A percentile compares a stretch with the other conserved stretches of the same genome.
Evolutionary conservation across 2,329 filamentous ascomycete genomes (phyloP).

Genomic region (Aspergillus pseudotamarii): DNA sequence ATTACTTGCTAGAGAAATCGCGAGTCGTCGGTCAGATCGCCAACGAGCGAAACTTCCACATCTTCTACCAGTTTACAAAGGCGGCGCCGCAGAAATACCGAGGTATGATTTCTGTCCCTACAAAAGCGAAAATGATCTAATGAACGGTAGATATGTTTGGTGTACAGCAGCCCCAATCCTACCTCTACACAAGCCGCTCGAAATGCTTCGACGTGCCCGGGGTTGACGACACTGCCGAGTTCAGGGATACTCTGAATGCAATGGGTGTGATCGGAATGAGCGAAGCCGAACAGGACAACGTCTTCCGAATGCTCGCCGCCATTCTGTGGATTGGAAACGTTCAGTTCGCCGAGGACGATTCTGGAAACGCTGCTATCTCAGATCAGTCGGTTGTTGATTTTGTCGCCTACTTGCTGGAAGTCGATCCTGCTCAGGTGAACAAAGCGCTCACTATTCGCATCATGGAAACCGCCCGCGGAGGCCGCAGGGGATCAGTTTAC

Average conservation of each 20-base stretch:
- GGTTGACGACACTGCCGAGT: constrained; percentile 89
- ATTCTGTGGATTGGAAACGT: constrained; percentile 96
- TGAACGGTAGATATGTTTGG: constrained; percentile 71
- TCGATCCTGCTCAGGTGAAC: constrained; percentile 76
- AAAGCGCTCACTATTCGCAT: constrained; percentile 88
- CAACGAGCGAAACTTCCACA: constrained; percentile 98
- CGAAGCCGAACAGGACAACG: constrained; percentile 88
- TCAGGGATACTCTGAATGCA: constrained; percentile 84
- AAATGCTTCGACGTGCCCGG: constrained; percentile 94
- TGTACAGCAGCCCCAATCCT: constrained; percentile 87
- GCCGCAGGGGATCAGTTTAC: constrained; percentile 67
- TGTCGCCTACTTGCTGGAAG: constrained; percentile 89
- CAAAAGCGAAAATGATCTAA: constrained; percentile 16
- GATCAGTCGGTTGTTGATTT: constrained; percentile 95
- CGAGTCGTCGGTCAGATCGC: constrained; percentile 92
- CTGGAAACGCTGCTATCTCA: constrained; percentile 80
- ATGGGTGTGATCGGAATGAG: constrained; percentile 92
- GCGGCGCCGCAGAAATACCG: constrained; percentile 85
- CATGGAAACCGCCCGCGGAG: constrained; percentile 70
- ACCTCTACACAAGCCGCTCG: constrained; percentile 89
- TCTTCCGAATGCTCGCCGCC: constrained; percentile 91
- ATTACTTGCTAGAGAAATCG: constrained; percentile 94
- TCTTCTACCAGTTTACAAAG: constrained; percentile 99
- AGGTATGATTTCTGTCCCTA: constrained; percentile 40
- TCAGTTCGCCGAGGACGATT: constrained; percentile 84